phyloP scores from a whole-genome alignment of 2,329 filamentous ascomycete genomes.

The Dryadomyces quercus-mongolicae region DNA sequence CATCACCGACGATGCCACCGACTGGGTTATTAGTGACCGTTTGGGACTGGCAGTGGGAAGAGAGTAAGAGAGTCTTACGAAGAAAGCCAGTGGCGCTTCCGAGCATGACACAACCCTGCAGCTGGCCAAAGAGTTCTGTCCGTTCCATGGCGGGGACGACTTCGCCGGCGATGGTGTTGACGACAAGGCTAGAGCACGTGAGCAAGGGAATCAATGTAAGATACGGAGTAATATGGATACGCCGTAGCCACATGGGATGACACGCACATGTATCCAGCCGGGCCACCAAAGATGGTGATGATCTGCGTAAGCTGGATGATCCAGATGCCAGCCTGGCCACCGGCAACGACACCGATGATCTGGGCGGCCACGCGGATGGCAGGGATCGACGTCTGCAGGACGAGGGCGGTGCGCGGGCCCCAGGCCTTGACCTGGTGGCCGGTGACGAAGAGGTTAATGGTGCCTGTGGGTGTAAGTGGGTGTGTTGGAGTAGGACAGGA shows the following conservation, averaged over 20 bases:
- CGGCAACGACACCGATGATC: constrained; percentile 50
- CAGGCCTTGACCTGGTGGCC: constrained; percentile 55
- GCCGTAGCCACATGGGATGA: neutral
- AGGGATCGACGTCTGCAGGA: constrained; percentile 52
- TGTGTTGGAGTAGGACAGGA: too few relatives aligned
- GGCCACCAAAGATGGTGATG: constrained; percentile 56
- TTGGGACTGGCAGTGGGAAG: too few relatives aligned
- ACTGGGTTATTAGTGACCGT: constrained; percentile 20
- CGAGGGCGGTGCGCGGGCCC: constrained; percentile 49
- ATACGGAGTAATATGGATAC: too few relatives aligned
- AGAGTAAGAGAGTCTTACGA: constrained; percentile 21
- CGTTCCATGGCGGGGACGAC: constrained; percentile 45
- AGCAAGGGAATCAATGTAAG: neutral
- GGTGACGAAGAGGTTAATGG: constrained; percentile 54
- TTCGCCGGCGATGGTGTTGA: constrained; percentile 58
- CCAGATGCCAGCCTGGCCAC: constrained; percentile 49
- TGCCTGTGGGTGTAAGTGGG: constrained; percentile 14
- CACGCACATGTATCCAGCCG: constrained; percentile 49
- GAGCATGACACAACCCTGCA: constrained; percentile 57
- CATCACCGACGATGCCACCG: constrained; percentile 53
- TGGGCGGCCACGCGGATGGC: constrained; percentile 52
- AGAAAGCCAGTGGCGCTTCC: constrained; percentile 53
- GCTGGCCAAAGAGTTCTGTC: constrained; percentile 51
- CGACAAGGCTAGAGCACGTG: constrained; percentile 34
- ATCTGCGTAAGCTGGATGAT: constrained; percentile 57